These are phyloP conservation scores for Cercospora zeae-maydis DNA, from an alignment of 2,329 filamentous ascomycete species.

Conservation along the genomic window DNA sequence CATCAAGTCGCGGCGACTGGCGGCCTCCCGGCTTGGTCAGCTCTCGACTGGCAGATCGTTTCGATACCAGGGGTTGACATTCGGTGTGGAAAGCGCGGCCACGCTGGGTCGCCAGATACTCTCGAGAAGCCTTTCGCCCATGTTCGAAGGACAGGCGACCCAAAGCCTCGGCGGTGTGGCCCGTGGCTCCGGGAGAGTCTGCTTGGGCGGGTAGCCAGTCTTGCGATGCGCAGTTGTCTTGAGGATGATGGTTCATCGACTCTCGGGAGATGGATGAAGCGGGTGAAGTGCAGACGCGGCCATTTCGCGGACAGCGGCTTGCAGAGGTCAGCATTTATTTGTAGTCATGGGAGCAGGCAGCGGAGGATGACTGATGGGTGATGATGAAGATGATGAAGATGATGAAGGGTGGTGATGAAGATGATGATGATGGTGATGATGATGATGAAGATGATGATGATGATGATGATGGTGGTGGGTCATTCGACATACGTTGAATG, in stretches of 20 bases:
- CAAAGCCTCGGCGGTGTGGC: background rate
- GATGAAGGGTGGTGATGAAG: too few species aligned
- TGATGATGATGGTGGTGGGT: background rate
- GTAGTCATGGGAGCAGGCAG: background rate
- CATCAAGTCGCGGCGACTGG: conserved; percentile 6
- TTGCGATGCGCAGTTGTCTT: conserved; percentile 15
- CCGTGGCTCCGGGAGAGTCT: background rate
- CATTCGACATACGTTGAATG: background rate
- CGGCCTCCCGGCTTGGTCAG: conserved; percentile 1
- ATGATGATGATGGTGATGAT: too few species aligned
- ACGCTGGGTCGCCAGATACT: background rate
- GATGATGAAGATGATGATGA: too few species aligned
- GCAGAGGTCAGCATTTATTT: background rate
- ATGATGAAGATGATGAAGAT: too few species aligned
- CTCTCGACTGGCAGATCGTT: conserved; percentile 7
- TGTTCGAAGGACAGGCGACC: conserved; percentile 2
- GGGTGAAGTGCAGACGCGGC: background rate
- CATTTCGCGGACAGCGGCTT: background rate
- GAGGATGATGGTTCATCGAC: conserved; percentile 18
- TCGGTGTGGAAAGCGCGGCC: background rate
- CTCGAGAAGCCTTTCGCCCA: background rate
- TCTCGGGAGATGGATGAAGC: conserved; percentile 10
- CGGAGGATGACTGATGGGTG: background rate
- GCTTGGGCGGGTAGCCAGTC: conserved; percentile 15
- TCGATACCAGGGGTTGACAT: background rate